Percentiles rank a stretch among this genome's conserved stretches.
Evolutionary conservation across 768 basidiomycete species (phyloP).

Genomic region (Leucocoprinus leucothites): DNA sequence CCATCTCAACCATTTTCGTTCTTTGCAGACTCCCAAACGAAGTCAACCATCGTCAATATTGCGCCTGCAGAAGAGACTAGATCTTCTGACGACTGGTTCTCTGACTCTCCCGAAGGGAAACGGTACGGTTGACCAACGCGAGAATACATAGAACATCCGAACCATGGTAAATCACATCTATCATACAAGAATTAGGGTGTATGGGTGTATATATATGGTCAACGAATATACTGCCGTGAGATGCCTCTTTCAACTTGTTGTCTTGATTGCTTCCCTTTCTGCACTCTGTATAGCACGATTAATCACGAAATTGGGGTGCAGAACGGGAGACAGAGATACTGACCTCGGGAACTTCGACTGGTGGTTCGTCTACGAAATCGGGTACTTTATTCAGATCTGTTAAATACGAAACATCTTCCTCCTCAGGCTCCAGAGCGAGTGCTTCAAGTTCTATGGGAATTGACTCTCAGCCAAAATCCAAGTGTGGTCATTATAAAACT

Average conservation of each 20-base stretch:
- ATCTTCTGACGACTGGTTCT: constrained; percentile 75
- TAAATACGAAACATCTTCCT: constrained; percentile 88
- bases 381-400: constrained; percentile 83
- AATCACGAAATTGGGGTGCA: not conserved
- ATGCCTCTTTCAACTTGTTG: constrained; percentile 35
- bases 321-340: constrained; percentile 16
- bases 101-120: constrained; percentile 45
- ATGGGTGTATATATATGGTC: not conserved
- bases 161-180: constrained; percentile 10
- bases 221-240: no score
- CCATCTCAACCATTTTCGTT: constrained; percentile 3
- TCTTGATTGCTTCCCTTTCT: constrained; percentile 54
- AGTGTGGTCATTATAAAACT: not conserved
- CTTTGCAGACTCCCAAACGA: constrained; percentile 74
- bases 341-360: constrained; percentile 67
- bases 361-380: constrained; percentile 89
- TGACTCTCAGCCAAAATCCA: not conserved
- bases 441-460: constrained; percentile 83
- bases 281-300: constrained; percentile 31
- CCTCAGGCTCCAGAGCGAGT: constrained; percentile 86
- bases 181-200: constrained; percentile 3
- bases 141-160: constrained; percentile 3
- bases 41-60: constrained; percentile 76
- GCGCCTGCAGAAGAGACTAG: constrained; percentile 58
- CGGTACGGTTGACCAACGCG: constrained; percentile 53